Evolutionary conservation across 768 basidiomycete genomes (phyloP), one percentile per base, ranked within the genome.

Genomic region (Mycena polygramma): DNA sequence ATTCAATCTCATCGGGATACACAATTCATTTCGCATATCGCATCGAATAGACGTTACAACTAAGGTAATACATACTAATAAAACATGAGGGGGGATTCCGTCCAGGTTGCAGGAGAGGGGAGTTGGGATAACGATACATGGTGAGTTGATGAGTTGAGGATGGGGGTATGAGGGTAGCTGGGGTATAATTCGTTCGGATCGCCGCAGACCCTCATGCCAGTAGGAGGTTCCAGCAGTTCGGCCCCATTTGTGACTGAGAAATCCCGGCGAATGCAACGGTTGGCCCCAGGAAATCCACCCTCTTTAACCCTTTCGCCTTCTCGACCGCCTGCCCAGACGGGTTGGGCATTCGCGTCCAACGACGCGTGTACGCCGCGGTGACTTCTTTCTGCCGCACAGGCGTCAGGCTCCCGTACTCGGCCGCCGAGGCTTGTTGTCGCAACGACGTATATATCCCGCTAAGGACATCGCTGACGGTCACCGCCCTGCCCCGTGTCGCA

Each of bases 281-380:
- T 2, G 77, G 75, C 0, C 81, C 80, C 68, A 83, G 76, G 73
- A 82, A 81, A 70, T 83, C 83, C 35, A 83, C 76, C 74, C 81
- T 71, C 77, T 82, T 84, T 35, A 84, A 68, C 10, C 83, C 83
- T 75, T 84, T 83, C 72, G 69, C 72, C 75, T 72, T 78, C 76
- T 83, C 81, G 9, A 63, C 9, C 9, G 20, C 43, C 61, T 62
- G 9, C 14, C n/a, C 57, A 37, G 24, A n/a, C 15, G 45, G 36
- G 52, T 24, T 36, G 13, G 59, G 58, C 43, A 71, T 74, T 24
- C 53, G 54, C 57, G 19, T 35, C 49, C 57, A 73, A 20, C 76
- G 74, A 8, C 43, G 41, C 35, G 62, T 37, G 52, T 72, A 77
- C 45, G 76, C 75, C 7, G 45, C 62, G 13, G 52, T 68, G 4